These are phyloP conservation scores for Solanum arcanum DNA, from an alignment of 257 asterid genomes.

Conservation along the genomic window DNA sequence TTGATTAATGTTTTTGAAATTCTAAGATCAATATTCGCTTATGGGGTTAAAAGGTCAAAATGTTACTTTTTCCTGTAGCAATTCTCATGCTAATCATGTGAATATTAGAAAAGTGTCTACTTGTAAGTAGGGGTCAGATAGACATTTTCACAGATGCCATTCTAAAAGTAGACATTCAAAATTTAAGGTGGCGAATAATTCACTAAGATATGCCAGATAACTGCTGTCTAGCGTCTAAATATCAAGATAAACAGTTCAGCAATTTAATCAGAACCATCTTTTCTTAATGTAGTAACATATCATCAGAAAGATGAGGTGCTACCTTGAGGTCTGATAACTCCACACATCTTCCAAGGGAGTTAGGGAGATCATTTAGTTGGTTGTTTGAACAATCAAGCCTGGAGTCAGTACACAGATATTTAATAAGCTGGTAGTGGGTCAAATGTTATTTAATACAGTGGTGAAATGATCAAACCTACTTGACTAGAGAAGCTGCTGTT, in stretches of 20 bases:
- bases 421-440: not conserved
- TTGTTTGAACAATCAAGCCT: slow-evolving; percentile 96
- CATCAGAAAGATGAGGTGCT: not conserved
- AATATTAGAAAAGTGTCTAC: not conserved
- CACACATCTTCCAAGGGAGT: slow-evolving; percentile 60
- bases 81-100: not conserved
- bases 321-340: slow-evolving; percentile 82
- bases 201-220: not conserved
- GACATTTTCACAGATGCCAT: not conserved
- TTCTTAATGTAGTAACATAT: not conserved
- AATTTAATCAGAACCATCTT: not conserved
- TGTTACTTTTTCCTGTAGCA: not conserved
- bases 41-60: not conserved
- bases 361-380: slow-evolving; percentile 55
- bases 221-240: not conserved
- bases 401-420: slow-evolving; percentile 7
- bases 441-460: not conserved
- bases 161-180: not conserved
- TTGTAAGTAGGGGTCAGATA: not conserved
- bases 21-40: not conserved
- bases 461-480: slow-evolving; percentile 38
- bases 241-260: not conserved
- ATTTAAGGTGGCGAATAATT: not conserved
- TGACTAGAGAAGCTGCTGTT: slow-evolving; percentile 64
- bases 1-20: not conserved